Conservation (phyloP, 352 stramenopile genomes). For the Phytophthora macrochlamydospora region DNA sequence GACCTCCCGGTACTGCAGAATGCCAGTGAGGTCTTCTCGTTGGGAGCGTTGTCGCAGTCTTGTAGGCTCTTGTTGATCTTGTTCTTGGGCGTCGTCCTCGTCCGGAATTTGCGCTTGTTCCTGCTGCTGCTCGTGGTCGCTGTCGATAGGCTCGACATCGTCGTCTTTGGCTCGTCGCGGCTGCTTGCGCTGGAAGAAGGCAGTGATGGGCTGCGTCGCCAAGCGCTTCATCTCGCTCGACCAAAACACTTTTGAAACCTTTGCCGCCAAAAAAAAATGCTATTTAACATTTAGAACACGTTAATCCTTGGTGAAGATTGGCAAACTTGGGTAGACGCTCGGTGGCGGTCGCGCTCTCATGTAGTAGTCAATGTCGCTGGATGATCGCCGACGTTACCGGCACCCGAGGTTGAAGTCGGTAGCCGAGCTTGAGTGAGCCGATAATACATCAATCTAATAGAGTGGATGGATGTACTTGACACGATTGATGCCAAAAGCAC, state of each 20-base stretch:
- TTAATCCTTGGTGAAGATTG: too few species aligned
- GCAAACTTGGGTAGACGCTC: too few species aligned
- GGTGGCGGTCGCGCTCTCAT: too few species aligned
- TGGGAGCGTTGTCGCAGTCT: background rate
- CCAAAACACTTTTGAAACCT: conserved; percentile 3
- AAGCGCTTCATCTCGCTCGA: conserved; percentile 30
- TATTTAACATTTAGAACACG: too few species aligned
- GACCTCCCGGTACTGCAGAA: conserved; percentile 54
- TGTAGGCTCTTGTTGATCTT: background rate
- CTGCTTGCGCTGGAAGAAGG: conserved; percentile 74
- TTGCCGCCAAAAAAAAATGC: conserved; percentile 24
- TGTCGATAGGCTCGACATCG: conserved; percentile 22
- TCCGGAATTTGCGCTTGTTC: background rate
- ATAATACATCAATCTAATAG: too few species aligned
- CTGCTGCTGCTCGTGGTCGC: conserved; percentile 20
- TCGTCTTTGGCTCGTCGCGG: conserved; percentile 11
- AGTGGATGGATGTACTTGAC: too few species aligned
- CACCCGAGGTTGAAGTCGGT: too few species aligned
- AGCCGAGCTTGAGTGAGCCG: too few species aligned
- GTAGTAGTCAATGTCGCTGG: too few species aligned
- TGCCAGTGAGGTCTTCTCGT: conserved; percentile 31
- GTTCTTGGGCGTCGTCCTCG: conserved; percentile 7
- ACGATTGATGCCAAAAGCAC: too few species aligned
- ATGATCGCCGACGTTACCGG: too few species aligned
- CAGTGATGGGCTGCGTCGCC: conserved; percentile 47